Evolutionary conservation across 2,329 filamentous ascomycete species (phyloP).

Genomic region (Calonectria pseudoturangicola): DNA sequence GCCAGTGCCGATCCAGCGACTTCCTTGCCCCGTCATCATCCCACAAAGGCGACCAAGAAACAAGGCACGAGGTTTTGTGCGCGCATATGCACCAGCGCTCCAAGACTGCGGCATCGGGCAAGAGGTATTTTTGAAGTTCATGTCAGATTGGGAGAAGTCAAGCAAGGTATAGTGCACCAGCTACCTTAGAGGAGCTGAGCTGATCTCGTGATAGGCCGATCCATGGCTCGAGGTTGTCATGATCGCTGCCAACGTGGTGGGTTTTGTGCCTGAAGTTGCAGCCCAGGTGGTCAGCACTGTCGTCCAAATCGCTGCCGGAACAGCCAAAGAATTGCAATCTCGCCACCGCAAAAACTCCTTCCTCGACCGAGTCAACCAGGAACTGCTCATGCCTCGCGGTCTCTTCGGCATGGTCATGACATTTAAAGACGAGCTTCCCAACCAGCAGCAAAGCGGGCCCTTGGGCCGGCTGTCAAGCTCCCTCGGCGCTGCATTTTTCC

Average conservation of each 20-base stretch:
- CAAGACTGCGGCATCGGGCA: constrained; percentile 16
- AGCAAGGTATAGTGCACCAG: not conserved
- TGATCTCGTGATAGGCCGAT: not conserved
- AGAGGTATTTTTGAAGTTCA: constrained; percentile 30
- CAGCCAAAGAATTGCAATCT: constrained; percentile 22
- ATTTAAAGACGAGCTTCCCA: constrained; percentile 28
- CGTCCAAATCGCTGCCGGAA: constrained; percentile 20
- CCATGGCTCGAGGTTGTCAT: constrained; percentile 27
- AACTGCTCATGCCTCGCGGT: constrained; percentile 26
- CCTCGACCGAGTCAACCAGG: constrained; percentile 26
- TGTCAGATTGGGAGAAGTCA: constrained; percentile 25
- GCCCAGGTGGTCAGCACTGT: constrained; percentile 7
- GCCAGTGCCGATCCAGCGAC: constrained; percentile 13
- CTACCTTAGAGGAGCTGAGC: not conserved
- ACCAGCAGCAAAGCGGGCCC: constrained; percentile 23
- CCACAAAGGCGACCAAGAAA: constrained; percentile 29
- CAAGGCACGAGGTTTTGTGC: constrained; percentile 29
- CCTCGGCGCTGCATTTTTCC: constrained; percentile 15
- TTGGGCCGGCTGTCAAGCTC: constrained; percentile 17
- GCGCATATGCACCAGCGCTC: constrained; percentile 29
- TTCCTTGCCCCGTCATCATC: constrained; percentile 29
- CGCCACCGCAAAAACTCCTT: constrained; percentile 27
- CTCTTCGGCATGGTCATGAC: constrained; percentile 35
- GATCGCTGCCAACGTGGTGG: constrained; percentile 23
- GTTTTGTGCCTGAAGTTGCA: constrained; percentile 23